Percentiles rank a stretch among this genome's conserved stretches.
These are phyloP conservation scores for Pythium sp. DNA, from an alignment of 352 stramenopile species.

Conservation along the genomic window DNA sequence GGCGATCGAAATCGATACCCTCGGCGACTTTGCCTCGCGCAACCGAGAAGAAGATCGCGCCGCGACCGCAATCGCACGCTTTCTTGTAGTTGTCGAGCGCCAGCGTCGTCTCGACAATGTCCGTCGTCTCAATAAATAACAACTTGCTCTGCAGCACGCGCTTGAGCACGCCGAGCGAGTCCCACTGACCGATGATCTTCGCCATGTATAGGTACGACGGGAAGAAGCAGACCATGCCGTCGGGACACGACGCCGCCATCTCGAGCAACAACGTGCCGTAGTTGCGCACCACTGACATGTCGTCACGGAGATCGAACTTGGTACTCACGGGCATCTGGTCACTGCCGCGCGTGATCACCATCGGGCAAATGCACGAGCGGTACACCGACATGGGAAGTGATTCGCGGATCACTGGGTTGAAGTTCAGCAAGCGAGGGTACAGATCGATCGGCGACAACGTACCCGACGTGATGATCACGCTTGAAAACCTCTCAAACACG, in stretches of 20 bases:
- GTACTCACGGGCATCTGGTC: conserved; percentile 97
- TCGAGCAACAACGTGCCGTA: conserved; percentile 96
- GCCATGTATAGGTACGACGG: conserved; percentile 99
- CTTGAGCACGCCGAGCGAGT: conserved; percentile 89
- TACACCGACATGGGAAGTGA: conserved; percentile 99
- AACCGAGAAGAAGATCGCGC: conserved; percentile 98
- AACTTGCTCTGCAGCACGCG: conserved; percentile 96
- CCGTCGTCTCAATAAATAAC: conserved; percentile 99
- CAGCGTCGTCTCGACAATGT: conserved; percentile 99
- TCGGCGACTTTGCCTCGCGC: conserved; percentile 98
- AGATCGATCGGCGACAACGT: conserved; percentile 99
- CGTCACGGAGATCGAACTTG: conserved; percentile 88
- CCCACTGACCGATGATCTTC: conserved; percentile 97
- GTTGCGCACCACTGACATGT: conserved; percentile 94
- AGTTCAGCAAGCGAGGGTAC: conserved; percentile 98
- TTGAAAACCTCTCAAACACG: conserved; percentile 96
- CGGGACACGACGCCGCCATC: conserved; percentile 91
- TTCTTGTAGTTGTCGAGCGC: conserved; percentile 98
- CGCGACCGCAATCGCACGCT: conserved; percentile 94
- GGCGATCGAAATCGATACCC: conserved; percentile 99
- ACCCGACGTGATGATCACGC: conserved; percentile 89
- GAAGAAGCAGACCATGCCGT: conserved; percentile 99
- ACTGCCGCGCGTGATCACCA: conserved; percentile 96
- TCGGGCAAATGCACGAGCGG: conserved; percentile 95
- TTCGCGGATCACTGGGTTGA: conserved; percentile 94